These are phyloP conservation scores for Aquilaria yunnanensis DNA, from an alignment of 345 rosid species.

Conservation along the genomic window DNA sequence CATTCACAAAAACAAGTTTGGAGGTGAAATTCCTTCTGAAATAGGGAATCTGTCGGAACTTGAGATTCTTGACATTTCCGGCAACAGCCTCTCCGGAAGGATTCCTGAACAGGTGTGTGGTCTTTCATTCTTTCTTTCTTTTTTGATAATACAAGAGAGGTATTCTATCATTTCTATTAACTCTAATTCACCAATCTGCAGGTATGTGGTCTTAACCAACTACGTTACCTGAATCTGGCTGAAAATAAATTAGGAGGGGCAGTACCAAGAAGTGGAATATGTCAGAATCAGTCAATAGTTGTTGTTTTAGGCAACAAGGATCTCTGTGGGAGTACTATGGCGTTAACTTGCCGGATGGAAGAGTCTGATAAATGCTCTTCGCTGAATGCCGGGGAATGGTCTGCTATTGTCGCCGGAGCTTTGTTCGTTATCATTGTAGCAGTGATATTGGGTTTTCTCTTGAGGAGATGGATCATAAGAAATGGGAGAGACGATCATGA, in stretches of 20 bases:
- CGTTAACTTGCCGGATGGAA: conserved; percentile 40
- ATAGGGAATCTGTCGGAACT: conserved; percentile 63
- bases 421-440: conserved; percentile 25
- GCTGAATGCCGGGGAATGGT: conserved; percentile 45
- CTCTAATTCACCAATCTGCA: conserved; percentile 40
- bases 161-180: too few species aligned
- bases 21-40: conserved; percentile 55
- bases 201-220: conserved; percentile 24
- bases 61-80: conserved; percentile 53
- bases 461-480: conserved; percentile 39
- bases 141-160: too few species aligned
- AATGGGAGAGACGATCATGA: conserved; percentile 25
- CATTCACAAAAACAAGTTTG: conserved; percentile 50
- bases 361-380: conserved; percentile 22
- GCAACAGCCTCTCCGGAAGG: conserved; percentile 50
- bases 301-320: conserved; percentile 53
- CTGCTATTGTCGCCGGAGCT: conserved; percentile 40
- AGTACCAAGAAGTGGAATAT: conserved; percentile 52
- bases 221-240: conserved; percentile 43
- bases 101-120: conserved; percentile 55
- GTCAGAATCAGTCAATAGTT: conserved; percentile 40
- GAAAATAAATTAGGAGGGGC: conserved; percentile 58
- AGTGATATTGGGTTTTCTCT: conserved; percentile 18
- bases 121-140: too few species aligned
- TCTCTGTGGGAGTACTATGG: conserved; percentile 46